Evolutionary conservation across 2,329 filamentous ascomycete species (phyloP), one percentile per base, ranked within the genome.

Genomic region (Claviceps quebecensis): DNA sequence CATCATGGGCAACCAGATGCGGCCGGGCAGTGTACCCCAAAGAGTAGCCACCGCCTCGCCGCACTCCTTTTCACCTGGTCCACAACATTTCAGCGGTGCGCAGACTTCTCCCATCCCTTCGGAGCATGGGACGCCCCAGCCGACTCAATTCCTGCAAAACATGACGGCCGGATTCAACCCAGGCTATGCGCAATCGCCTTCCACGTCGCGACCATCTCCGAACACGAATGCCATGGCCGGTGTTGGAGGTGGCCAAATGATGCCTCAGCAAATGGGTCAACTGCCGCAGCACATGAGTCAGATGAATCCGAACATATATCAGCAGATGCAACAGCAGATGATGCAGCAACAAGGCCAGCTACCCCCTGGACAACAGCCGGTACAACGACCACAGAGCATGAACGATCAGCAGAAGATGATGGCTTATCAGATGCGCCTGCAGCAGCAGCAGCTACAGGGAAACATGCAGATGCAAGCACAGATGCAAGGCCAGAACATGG

Each of bases 31-130:
- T 60, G 81, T 85, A 14, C 83, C 84, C 40, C 86, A 89, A 63
- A 76, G 89, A 61, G 87, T 97, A 66, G 85, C 89, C 57, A 96
- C 91, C 45, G 85, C 88, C 44, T 97, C 93, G 36, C 91, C 93
- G 3, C 91, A 93, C 66, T 87, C 88, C 1, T 95, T 94, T 65
- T 90, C 86, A 1, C 86, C 86, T 16, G 82, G 83, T 52, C 76
- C 78, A 36, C 83, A 85, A 58, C 84, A 86, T 61, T 86, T 87
- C 60, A 77, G 74, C 34, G 54, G 49, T 39, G 69, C 77, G 16
- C 86, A 90, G 61, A 77, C 83, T 54, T 93, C 87, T 2, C 86
- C 87, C 11, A 80, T 84, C 16, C 81, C 85, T 5, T 84, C 86
- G 23, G 86, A 93, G 55, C 84, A 87, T 59, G 76, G 81, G 52